Base-by-base conservation (phyloP, 2,329 filamentous ascomycete genomes). In the Paecilomyces variotii region DNA sequence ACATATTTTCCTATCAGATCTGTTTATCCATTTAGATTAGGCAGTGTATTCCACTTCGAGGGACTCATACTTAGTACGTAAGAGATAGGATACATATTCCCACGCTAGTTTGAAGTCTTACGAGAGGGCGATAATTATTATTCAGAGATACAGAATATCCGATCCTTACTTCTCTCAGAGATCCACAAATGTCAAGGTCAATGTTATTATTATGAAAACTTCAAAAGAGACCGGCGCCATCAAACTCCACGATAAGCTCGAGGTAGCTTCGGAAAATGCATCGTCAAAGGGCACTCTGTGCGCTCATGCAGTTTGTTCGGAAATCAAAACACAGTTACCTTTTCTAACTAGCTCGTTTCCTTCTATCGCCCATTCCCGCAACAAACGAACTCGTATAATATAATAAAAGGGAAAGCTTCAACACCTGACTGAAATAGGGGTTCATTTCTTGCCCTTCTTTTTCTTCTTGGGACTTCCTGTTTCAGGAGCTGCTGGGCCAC, bases 361-460 rank as follows among this genome's bases (percentile, higher is more conserved):
- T 45, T 45, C 39, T 45, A 45, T 45, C 39, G 19, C 39, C 39
- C 39, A 45, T n/a, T 45, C 39, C 39, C n/a, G 39, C 9, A 19
- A 24, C 39, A 45, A 6, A 45, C n/a, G 5, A 45, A 24, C 9
- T 34, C 32, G 14, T 34, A 12, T 7, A 12, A 7, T 6, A 19
- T 4, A 45, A 45, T 9, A n/a, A 45, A n/a, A 39, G 5, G n/a
- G n/a, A n/a, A 45, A 45, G 6, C 3, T 14, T 45, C 14, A 45
- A 10, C 11, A 32, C 30, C 9, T 2, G 14, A 45, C 14, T 19
- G 5, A 9, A 45, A 19, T 19, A 3, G 6, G 2, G 39, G 5
- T 45, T 45, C n/a, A 78, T 74, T 78, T 79, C 73, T 78, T 79
- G 14, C 74, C 75, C 68, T 78, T 78, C 76, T 74, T 78, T 74